Base-by-base conservation (phyloP, 192 early-diverging fungal species). In the Umbelopsis sp. region DNA sequence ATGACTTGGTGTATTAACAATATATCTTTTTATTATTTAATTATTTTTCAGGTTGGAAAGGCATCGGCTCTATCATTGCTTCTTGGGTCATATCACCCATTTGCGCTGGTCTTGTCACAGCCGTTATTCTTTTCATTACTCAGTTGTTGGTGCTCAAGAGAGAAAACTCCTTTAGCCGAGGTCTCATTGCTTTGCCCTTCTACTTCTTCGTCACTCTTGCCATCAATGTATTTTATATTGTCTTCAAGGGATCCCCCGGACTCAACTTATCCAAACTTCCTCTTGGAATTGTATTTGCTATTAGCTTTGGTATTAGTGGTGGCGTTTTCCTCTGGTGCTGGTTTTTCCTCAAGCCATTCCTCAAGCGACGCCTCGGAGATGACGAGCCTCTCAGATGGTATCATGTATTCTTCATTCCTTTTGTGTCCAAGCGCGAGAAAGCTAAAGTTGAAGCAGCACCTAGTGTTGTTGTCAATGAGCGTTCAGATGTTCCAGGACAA, bases 71-170 rank as follows among this genome's bases (percentile, higher is more conserved):
- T 54, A 93, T 94, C 68, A 81, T 94, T 75, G 81, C 87, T 17
- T 91, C 90, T 25, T 95, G 92, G 91, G 89, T 95, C 69, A 76
- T 91, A 25, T 91, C 91, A 9, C 91, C 92, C 2, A 74, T 85
- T 20, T 77, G 80, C n/a, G 83, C 93, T 24, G 91, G 91, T 56
- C 52, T 87, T 66, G 80, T 91, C 66, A 86, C 90, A 12, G 76
- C 87, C 16, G 74, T 89, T 47, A 80, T 95, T 66, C 93, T 89
- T 75, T 49, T 87, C 26, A 84, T 86, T 54, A 91, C 89, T 26
- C 87, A 90, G 62, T 83, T 80, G 67, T 74, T 87, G 69, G 81
- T 92, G 44, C 80, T 93, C 45, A 82, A 84, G 41, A 79, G 83
- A 50, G 79, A 82, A 0, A 86, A 93, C 81, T 85, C 87, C 45